A percentile compares a stretch with the other conserved stretches of the same genome.
phyloP scores from a whole-genome alignment of 1,139 yeast species.

The Spencermartinsiella ligniputridi region DNA sequence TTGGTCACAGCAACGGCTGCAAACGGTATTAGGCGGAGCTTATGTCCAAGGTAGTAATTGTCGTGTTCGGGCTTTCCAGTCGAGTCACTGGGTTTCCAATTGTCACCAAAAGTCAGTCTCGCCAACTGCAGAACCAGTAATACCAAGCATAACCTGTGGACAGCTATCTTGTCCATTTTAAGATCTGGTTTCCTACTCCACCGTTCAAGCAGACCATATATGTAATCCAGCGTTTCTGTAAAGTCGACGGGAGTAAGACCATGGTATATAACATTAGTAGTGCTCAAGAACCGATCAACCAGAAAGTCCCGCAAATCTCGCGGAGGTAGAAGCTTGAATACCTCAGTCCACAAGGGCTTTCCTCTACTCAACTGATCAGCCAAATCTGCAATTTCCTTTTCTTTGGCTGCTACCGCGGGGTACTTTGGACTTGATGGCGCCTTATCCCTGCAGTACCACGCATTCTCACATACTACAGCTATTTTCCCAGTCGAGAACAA shows the following conservation, averaged over 20 bases:
- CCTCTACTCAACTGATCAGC: conserved; percentile 5
- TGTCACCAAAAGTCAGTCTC: conserved; percentile 10
- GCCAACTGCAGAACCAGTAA: conserved; percentile 17
- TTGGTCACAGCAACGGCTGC: conserved; percentile 14
- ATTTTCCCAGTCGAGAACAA: neutral
- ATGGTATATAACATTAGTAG: conserved; percentile 17
- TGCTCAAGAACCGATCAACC: conserved; percentile 13
- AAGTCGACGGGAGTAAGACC: conserved; percentile 13
- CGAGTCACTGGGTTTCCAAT: conserved; percentile 10
- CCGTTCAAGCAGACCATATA: conserved; percentile 2
- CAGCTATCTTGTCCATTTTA: conserved; percentile 10
- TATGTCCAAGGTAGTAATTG: conserved; percentile 14
- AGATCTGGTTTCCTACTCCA: neutral
- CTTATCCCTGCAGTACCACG: neutral
- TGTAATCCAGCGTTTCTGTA: conserved; percentile 13
- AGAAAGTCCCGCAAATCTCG: conserved; percentile 14
- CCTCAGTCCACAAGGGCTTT: conserved; percentile 14
- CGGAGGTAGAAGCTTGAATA: conserved; percentile 19
- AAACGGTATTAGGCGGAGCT: conserved; percentile 11
- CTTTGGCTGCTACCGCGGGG: conserved; percentile 4
- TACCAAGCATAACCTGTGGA: conserved; percentile 20
- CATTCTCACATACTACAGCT: conserved; percentile 1
- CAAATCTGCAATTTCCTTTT: conserved; percentile 6
- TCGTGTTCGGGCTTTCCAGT: conserved; percentile 11
- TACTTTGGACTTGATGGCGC: neutral